Conservation (phyloP, 2,329 filamentous ascomycete genomes). For the Colletotrichum truncatum region DNA sequence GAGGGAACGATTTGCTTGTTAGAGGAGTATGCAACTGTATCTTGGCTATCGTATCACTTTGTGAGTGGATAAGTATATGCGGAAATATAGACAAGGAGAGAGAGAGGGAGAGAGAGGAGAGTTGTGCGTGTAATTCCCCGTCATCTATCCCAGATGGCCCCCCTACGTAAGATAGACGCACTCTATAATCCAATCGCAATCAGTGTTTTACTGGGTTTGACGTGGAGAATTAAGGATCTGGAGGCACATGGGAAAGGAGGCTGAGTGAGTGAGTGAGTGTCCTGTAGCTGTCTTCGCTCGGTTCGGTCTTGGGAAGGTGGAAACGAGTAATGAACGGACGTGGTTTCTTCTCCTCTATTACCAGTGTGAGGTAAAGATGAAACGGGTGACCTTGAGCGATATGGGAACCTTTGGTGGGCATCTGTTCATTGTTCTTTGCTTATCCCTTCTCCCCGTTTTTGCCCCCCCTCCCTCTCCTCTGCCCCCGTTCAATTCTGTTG, state of each 20-base stretch:
- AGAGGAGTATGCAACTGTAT: not conserved
- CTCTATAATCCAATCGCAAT: too few relatives aligned
- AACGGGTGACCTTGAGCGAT: slow-evolving; percentile 15
- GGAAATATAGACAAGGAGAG: not conserved
- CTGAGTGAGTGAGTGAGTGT: not conserved
- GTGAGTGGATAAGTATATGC: not conserved
- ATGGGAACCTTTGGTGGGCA: too few relatives aligned
- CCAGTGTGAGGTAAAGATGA: slow-evolving; percentile 26
- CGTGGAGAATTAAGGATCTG: not conserved
- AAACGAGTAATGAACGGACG: slow-evolving; percentile 28
- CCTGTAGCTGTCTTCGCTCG: not conserved
- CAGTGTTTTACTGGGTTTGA: not conserved
- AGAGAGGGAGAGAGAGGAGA: not conserved
- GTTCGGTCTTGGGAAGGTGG: slow-evolving; percentile 14
- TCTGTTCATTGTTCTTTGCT: not conserved
- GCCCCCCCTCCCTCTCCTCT: not conserved
- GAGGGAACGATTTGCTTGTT: slow-evolving; percentile 3
- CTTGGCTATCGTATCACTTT: not conserved
- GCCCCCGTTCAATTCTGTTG: not conserved
- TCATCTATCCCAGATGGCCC: not conserved
- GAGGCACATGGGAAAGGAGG: not conserved
- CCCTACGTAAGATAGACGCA: not conserved
- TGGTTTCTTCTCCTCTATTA: slow-evolving; percentile 20
- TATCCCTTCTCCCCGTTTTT: not conserved
- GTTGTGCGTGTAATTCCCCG: slow-evolving; percentile 1